These are phyloP conservation scores for Elsinoe australis DNA, from an alignment of 2,329 filamentous ascomycete species.

Conservation along the genomic window DNA sequence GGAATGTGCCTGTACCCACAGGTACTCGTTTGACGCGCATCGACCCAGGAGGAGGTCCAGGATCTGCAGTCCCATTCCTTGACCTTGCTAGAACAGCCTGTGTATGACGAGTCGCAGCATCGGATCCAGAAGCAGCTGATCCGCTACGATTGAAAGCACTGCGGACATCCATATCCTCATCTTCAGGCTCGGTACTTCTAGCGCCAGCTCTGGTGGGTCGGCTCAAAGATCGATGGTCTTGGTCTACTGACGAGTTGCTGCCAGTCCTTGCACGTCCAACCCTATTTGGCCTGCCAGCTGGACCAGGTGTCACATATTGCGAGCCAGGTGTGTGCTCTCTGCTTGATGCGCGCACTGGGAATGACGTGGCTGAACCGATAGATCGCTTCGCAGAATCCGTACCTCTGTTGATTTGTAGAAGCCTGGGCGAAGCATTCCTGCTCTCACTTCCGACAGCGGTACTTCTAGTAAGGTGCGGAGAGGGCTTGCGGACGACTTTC, in stretches of 20 bases:
- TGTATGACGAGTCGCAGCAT: conserved; percentile 35
- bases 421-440: conserved; percentile 30
- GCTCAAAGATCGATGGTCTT: conserved; percentile 25
- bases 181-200: conserved; percentile 10
- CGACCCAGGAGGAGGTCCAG: conserved; percentile 60
- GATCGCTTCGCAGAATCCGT: conserved; percentile 29
- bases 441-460: conserved; percentile 22
- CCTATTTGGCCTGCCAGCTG: conserved; percentile 27
- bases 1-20: conserved; percentile 66
- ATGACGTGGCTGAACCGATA: conserved; percentile 29
- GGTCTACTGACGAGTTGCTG: conserved; percentile 32
- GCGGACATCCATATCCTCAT: conserved; percentile 16
- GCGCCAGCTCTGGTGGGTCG: conserved; percentile 21
- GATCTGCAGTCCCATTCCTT: conserved; percentile 50
- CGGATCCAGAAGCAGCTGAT: conserved; percentile 44
- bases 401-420: conserved; percentile 30
- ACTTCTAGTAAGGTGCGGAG: conserved; percentile 22
- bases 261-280: conserved; percentile 26
- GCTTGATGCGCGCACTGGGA: conserved; percentile 24
- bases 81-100: conserved; percentile 43
- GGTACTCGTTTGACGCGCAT: conserved; percentile 70
- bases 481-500: conserved; percentile 31
- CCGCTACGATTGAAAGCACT: conserved; percentile 22
- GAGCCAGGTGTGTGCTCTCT: conserved; percentile 30
- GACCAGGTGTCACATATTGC: conserved; percentile 33